Base-by-base conservation (phyloP, 768 basidiomycete genomes). In the Tulasnella sp. region DNA sequence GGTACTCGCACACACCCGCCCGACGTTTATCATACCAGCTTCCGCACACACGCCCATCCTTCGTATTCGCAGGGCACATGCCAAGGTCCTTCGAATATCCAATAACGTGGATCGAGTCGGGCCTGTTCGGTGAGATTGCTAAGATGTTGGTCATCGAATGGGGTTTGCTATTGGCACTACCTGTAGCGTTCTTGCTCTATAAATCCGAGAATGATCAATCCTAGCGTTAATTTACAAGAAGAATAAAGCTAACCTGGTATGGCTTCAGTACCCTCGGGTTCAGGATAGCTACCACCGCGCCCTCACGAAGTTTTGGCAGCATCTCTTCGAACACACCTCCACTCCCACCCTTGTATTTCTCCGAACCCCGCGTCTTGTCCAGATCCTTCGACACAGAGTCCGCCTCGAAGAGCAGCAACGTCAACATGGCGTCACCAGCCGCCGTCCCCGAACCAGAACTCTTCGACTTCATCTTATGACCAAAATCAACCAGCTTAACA, bases 1-100 rank as follows among this genome's bases (percentile, higher is more conserved):
- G 96, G 71, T 81, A 99, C 44, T 97, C 94, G 70, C 96, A 99
- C 2, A 88, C 84, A 19, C 88, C 85, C 78, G 66, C 63, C 11
- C 87, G 78, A 27, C 92, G 84, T 64, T 85, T 90, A 72, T 99
- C 95, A 51, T 84, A 89, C 95, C 95, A 98, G 56, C 82, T 79
- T 8, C 83, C 83, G 65, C 96, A 98, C 1, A 76, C 66, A 52
- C 85, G 84, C 1, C 92, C 91, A 60, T 95, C 91, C 54, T 80
- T 78, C 68, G 85, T 88, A 47, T 75, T 67, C 9, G 86, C 92
- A 2, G 73, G 74, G 67, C 96, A 99, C 75, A 83, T 83, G 0
- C 93, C 90, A 1, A 98, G 78, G 69, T 99, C 93, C 26, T 78
- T 78, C 11, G 91, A 78, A n/a, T 83, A 80, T 1, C 96, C 95